Evolutionary conservation across 2,329 filamentous ascomycete species (phyloP).

Genomic region (Pseudocercospora crystallina): DNA sequence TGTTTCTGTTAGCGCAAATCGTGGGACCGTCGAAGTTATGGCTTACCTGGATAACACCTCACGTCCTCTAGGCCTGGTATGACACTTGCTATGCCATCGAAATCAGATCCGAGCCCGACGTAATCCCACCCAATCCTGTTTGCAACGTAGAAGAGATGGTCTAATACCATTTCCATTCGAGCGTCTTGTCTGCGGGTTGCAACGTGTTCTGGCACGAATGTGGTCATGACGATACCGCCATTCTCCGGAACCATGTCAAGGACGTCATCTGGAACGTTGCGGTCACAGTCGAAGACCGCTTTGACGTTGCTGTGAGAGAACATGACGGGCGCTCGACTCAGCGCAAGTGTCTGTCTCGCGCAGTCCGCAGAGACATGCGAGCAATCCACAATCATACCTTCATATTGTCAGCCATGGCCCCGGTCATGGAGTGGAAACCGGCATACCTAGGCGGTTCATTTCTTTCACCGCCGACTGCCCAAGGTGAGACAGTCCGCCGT

Average conservation of each 20-base stretch:
- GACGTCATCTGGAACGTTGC: conserved; percentile 46
- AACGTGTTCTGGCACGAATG: conserved; percentile 40
- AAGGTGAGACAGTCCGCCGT: too few relatives aligned
- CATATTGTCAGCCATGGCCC: conserved; percentile 1
- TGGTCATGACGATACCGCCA: conserved; percentile 43
- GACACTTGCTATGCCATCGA: conserved; percentile 36
- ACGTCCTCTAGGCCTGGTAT: conserved; percentile 35
- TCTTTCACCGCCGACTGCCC: conserved; percentile 31
- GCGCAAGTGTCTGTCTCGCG: conserved; percentile 25
- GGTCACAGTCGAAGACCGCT: conserved; percentile 32
- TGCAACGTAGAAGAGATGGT: conserved; percentile 30
- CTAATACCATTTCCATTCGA: conserved; percentile 38
- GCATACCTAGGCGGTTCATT: conserved; percentile 42
- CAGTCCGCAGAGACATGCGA: conserved; percentile 20
- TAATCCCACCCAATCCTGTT: conserved; percentile 37
- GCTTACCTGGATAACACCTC: conserved; percentile 35
- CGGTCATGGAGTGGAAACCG: not conserved
- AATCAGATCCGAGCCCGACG: conserved; percentile 42
- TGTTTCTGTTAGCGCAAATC: not conserved
- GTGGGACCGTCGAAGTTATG: conserved; percentile 31
- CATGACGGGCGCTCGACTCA: conserved; percentile 23
- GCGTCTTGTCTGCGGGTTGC: conserved; percentile 32
- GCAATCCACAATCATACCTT: conserved; percentile 24
- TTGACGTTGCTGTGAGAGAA: conserved; percentile 27
- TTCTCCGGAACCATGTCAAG: conserved; percentile 38